Base-by-base conservation (phyloP, 352 stramenopile species). In the Globisporangium paddicum region DNA sequence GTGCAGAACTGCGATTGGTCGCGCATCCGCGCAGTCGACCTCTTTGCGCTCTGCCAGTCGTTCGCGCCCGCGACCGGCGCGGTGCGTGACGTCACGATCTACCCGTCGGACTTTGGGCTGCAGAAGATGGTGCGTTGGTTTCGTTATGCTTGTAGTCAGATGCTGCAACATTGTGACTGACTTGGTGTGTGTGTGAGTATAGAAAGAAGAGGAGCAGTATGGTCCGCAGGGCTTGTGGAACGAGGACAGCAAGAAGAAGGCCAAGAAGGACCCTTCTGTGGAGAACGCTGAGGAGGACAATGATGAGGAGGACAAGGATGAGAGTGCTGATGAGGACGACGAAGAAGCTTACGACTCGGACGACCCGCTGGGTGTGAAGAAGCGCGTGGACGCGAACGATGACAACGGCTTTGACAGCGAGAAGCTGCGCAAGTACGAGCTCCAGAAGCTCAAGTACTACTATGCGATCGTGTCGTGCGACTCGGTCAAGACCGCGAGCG, bases 381-480 rank as follows among this genome's bases (percentile, higher is more conserved):
- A 82, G 59, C 82, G 60, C 45, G 82, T 85, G 45, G 85, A 63
- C 1, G 63, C 76, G 10, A 77, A 75, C 53, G 69, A 73, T 46
- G 73, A 82, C 19, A 76, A 90, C 35, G 76, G 89, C 21, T 98
- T 98, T 63, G 92, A 99, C 73, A 72, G 76, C 28, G 95, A 99
- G 73, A 97, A 97, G 63, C 73, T 99, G 37, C 87, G 96, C 55
- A 86, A 87, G 35, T 99, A 99, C 72, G 97, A 99, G 69, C 79
- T 97, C 45, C 91, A 98, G 55, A 98, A 98, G 71, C 78, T 99
- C 35, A 92, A 95, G 62, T 99, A 99, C 73, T 99, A 98, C 67
- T 99, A 99, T 80, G 97, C 96, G 5, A 78, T 99, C 19, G 93
- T 96, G 13, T 95, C 93, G 44, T 99, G 97, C 77, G 81, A 96